Conservation (phyloP, 2,329 filamentous ascomycete genomes). For the Fusarium albidum region DNA sequence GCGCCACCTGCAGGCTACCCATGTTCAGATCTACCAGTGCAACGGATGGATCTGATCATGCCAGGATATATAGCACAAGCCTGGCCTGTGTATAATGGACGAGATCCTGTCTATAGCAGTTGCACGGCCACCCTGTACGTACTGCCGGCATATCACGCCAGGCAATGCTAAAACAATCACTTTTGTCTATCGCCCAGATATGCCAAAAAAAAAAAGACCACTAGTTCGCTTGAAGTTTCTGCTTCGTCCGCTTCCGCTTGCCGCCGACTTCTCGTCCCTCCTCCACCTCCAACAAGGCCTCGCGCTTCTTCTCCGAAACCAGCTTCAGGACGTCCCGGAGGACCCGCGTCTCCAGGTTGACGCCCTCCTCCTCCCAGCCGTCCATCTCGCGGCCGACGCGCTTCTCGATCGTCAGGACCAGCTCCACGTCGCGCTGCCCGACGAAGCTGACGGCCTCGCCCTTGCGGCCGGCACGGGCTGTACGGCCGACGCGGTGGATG, state of each 20-base stretch:
- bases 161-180: slow-evolving; percentile 1
- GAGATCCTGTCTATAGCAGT: too few species aligned
- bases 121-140: too few species aligned
- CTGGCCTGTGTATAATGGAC: too few species aligned
- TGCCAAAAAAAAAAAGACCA: neutral
- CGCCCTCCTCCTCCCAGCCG: slow-evolving; percentile 86
- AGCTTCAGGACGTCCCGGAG: slow-evolving; percentile 85
- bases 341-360: slow-evolving; percentile 92
- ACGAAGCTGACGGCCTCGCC: slow-evolving; percentile 89
- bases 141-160: too few species aligned
- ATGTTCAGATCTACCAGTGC: too few species aligned
- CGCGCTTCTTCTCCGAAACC: slow-evolving; percentile 94
- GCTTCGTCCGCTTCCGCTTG: slow-evolving; percentile 73
- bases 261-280: slow-evolving; percentile 91
- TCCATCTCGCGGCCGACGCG: slow-evolving; percentile 83
- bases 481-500: slow-evolving; percentile 95
- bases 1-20: too few species aligned
- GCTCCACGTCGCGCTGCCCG: slow-evolving; percentile 89
- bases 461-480: slow-evolving; percentile 85
- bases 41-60: too few species aligned
- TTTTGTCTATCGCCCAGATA: slow-evolving; percentile 19
- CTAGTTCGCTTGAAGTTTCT: slow-evolving; percentile 58
- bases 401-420: slow-evolving; percentile 89
- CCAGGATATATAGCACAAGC: too few species aligned
- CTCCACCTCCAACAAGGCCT: slow-evolving; percentile 89